Evolutionary conservation across 805 yeast genomes (phyloP).

Genomic region (Kregervanrija fluxuum): DNA sequence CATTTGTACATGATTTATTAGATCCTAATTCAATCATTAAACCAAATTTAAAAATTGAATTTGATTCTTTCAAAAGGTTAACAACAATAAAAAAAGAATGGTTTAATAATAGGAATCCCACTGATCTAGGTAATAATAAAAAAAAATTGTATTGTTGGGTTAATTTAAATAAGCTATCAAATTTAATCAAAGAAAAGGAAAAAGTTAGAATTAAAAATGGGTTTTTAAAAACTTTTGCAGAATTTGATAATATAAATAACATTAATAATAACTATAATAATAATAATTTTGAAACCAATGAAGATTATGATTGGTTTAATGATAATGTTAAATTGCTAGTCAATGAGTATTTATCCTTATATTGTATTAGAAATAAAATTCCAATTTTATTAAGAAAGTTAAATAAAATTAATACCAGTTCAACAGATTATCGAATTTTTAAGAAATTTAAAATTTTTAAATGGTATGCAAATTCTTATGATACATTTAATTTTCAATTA

Average conservation of each 20-base stretch:
- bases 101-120: slow-evolving; percentile 8
- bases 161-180: slow-evolving; percentile 16
- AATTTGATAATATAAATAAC: neutral
- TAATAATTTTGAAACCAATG: neutral
- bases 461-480: slow-evolving; percentile 22
- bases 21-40: slow-evolving; percentile 8
- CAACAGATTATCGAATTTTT: slow-evolving; percentile 24
- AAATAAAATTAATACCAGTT: slow-evolving; percentile 11
- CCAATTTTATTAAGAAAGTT: slow-evolving; percentile 24
- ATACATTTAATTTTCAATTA: slow-evolving; percentile 14
- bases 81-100: slow-evolving; percentile 8
- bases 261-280: slow-evolving; percentile 5
- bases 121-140: slow-evolving; percentile 4
- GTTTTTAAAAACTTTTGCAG: slow-evolving; percentile 8
- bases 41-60: slow-evolving; percentile 10
- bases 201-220: slow-evolving; percentile 14
- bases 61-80: slow-evolving; percentile 11
- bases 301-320: slow-evolving; percentile 13
- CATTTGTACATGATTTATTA: slow-evolving; percentile 12
- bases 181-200: slow-evolving; percentile 19
- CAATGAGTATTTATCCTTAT: slow-evolving; percentile 27
- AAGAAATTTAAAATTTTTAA: slow-evolving; percentile 24
- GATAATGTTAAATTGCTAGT: slow-evolving; percentile 21
- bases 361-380: slow-evolving; percentile 18
- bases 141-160: slow-evolving; percentile 9